These are phyloP conservation scores for Salix viminalis DNA, from an alignment of 345 rosid genomes.

Conservation along the genomic window DNA sequence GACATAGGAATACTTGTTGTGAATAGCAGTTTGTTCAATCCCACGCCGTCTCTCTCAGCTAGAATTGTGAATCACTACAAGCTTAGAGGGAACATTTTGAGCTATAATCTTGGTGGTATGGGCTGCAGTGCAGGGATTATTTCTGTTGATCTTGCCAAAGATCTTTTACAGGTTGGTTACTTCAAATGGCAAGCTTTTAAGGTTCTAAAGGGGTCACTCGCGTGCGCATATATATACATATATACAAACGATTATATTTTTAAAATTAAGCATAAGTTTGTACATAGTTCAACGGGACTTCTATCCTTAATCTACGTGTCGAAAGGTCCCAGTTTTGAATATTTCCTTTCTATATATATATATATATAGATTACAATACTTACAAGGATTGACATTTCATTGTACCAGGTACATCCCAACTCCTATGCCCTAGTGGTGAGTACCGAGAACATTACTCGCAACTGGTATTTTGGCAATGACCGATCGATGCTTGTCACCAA, in stretches of 20 bases:
- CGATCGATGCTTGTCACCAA: constrained; percentile 26
- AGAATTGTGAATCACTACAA: constrained; percentile 16
- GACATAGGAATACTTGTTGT: constrained; percentile 22
- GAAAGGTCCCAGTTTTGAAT: too few species aligned
- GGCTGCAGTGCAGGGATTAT: constrained; percentile 32
- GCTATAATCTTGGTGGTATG: constrained; percentile 29
- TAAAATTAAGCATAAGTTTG: too few species aligned
- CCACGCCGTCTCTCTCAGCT: constrained; percentile 22
- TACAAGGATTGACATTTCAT: not conserved
- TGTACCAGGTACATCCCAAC: constrained; percentile 14
- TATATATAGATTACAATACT: not conserved
- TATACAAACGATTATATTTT: too few species aligned
- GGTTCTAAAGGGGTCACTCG: too few species aligned
- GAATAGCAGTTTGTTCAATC: constrained; percentile 26
- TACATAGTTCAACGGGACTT: too few species aligned
- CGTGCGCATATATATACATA: too few species aligned
- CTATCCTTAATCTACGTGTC: too few species aligned
- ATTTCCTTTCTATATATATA: too few species aligned
- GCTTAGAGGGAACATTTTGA: constrained; percentile 19
- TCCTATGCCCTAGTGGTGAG: constrained; percentile 25
- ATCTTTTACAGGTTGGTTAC: constrained; percentile 8
- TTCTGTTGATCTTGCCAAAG: constrained; percentile 5
- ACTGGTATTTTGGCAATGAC: constrained; percentile 20
- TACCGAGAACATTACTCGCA: constrained; percentile 18
- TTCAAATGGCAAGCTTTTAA: too few species aligned